Percentiles rank a stretch among this genome's conserved stretches.
Evolutionary conservation across 1,139 yeast genomes (phyloP).

Genomic region (Geotrichum phurueaensis): DNA sequence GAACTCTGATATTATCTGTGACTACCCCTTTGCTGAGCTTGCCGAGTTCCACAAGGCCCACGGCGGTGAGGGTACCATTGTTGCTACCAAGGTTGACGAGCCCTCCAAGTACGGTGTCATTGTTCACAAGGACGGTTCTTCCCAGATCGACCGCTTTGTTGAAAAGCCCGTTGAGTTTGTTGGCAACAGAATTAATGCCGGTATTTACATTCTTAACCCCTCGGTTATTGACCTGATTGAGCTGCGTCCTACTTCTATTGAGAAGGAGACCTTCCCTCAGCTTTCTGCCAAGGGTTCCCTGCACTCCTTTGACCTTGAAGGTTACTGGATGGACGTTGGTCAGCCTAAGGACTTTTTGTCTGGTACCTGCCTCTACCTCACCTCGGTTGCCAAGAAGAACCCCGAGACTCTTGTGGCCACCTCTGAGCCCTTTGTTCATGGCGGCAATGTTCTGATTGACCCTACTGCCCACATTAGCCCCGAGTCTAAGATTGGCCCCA

Average conservation of each 20-base stretch:
- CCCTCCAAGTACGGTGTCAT: slow-evolving; percentile 99
- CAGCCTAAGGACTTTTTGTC: slow-evolving; percentile 99
- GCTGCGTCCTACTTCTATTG: slow-evolving; percentile 97
- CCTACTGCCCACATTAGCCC: slow-evolving; percentile 92
- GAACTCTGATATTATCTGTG: slow-evolving; percentile 98
- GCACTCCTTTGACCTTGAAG: slow-evolving; percentile 95
- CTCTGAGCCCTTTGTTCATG: slow-evolving; percentile 65
- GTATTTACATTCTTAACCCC: slow-evolving; percentile 94
- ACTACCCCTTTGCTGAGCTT: slow-evolving; percentile 91
- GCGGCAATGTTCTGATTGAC: slow-evolving; percentile 93
- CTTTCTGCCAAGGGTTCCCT: slow-evolving; percentile 83
- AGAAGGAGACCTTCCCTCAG: slow-evolving; percentile 98
- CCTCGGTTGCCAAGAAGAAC: slow-evolving; percentile 74
- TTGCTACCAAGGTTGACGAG: slow-evolving; percentile 98
- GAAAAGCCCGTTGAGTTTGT: slow-evolving; percentile 93
- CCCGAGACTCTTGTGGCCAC: slow-evolving; percentile 63
- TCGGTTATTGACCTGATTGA: slow-evolving; percentile 93
- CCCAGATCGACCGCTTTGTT: slow-evolving; percentile 95
- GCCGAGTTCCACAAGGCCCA: slow-evolving; percentile 90
- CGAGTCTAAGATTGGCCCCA: slow-evolving; percentile 95
- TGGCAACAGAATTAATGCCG: slow-evolving; percentile 96
- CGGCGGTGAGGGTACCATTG: slow-evolving; percentile 98
- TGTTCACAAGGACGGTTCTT: slow-evolving; percentile 90
- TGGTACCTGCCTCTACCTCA: slow-evolving; percentile 89
- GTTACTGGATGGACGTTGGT: slow-evolving; percentile 99